Conservation (phyloP, 2,329 filamentous ascomycete species). For the Epichloe baconii region DNA sequence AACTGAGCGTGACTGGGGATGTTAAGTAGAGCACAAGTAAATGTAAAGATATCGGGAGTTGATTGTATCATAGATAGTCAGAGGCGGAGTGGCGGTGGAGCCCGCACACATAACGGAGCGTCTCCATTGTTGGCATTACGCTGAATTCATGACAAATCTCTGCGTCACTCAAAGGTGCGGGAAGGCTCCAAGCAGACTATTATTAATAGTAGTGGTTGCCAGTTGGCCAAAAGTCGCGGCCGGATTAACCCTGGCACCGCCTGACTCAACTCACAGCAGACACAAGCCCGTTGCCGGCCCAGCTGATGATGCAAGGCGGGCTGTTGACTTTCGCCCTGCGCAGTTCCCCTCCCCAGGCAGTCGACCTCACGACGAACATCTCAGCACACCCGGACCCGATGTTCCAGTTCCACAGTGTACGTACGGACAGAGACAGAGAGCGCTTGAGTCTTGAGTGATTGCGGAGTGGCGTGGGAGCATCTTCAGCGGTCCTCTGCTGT, state of each 20-base stretch:
- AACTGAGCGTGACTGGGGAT: conserved; percentile 9
- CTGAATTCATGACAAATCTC: too few species aligned
- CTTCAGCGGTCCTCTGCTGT: background rate
- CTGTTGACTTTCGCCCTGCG: conserved; percentile 15
- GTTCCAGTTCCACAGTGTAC: conserved; percentile 3
- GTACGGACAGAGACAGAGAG: background rate
- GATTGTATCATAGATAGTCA: background rate
- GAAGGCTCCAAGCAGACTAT: too few species aligned
- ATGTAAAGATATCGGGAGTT: background rate
- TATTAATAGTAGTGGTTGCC: too few species aligned
- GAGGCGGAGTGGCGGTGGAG: too few species aligned
- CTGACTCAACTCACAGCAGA: background rate
- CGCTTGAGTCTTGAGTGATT: background rate
- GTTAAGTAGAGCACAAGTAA: background rate
- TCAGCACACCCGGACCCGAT: conserved; percentile 21
- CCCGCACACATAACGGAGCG: too few species aligned
- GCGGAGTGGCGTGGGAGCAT: background rate
- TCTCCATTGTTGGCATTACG: too few species aligned
- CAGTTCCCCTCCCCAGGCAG: conserved; percentile 22
- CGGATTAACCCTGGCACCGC: conserved; percentile 4
- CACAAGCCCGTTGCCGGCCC: background rate
- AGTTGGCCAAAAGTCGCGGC: background rate
- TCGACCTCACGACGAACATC: conserved; percentile 29
- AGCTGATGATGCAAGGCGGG: background rate
- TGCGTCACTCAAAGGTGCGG: too few species aligned